Evolutionary conservation across 805 yeast genomes (phyloP).

Genomic region (Myxozyma udenii): DNA sequence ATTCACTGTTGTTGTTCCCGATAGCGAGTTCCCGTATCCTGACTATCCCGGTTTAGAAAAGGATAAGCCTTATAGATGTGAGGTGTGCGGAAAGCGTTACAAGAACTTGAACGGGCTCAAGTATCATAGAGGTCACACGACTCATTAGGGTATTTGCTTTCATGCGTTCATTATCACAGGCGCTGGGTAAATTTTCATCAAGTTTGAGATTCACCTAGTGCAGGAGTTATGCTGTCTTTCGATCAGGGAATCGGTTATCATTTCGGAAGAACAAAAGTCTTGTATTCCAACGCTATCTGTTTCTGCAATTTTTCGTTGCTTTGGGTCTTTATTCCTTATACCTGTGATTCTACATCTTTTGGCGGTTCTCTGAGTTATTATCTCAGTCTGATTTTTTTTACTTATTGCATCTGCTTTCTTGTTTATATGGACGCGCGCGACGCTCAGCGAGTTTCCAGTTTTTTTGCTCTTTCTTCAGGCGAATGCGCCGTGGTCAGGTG

Average conservation of each 20-base stretch:
- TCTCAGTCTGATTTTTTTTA: neutral
- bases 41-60: constrained; percentile 94
- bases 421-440: neutral
- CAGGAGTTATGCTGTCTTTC: too few relatives aligned
- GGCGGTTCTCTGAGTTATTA: neutral
- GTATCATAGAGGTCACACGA: constrained; percentile 97
- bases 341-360: too few relatives aligned
- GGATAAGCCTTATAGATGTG: constrained; percentile 97
- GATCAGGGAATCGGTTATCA: too few relatives aligned
- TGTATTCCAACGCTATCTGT: too few relatives aligned
- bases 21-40: constrained; percentile 74
- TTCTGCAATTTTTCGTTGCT: neutral
- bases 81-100: constrained; percentile 95
- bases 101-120: constrained; percentile 94
- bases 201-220: too few relatives aligned
- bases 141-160: constrained; percentile 53
- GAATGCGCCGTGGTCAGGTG: constrained; percentile 11
- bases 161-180: neutral
- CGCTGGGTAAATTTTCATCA: too few relatives aligned
- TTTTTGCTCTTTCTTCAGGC: too few relatives aligned
- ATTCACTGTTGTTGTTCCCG: constrained; percentile 84
- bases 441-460: neutral
- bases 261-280: constrained; percentile 25
- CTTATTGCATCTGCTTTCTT: constrained; percentile 1
- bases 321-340: too few relatives aligned